A percentile compares a stretch with the other conserved stretches of the same genome.
phyloP scores from a whole-genome alignment of 495 filamentous ascomycete genomes.

The Penicillium egyptiacum region DNA sequence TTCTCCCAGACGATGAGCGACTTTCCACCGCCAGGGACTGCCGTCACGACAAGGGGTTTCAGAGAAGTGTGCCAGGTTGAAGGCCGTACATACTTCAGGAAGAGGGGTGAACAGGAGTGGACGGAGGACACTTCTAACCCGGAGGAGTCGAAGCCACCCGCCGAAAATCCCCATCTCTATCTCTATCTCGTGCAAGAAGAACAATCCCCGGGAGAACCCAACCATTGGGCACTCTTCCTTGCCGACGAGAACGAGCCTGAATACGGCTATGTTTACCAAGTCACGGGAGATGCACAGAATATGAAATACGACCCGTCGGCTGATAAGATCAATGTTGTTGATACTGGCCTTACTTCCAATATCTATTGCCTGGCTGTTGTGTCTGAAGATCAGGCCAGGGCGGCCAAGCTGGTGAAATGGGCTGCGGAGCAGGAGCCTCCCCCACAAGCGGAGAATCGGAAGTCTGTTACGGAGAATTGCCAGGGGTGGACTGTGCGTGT shows the following conservation, averaged over 20 bases:
- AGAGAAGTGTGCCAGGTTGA: slow-evolving; percentile 25
- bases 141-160: not conserved
- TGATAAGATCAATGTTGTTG: slow-evolving; percentile 3
- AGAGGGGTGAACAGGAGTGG: slow-evolving; percentile 15
- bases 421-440: slow-evolving; percentile 20
- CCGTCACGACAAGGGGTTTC: slow-evolving; percentile 14
- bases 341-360: slow-evolving; percentile 1
- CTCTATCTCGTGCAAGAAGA: slow-evolving; percentile 23
- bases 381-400: slow-evolving; percentile 12
- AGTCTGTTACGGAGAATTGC: slow-evolving; percentile 26
- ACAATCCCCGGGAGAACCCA: slow-evolving; percentile 20
- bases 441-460: slow-evolving; percentile 17
- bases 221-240: slow-evolving; percentile 28
- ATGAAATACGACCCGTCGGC: slow-evolving; percentile 27
- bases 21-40: slow-evolving; percentile 8
- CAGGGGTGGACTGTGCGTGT: slow-evolving; percentile 26
- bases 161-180: slow-evolving; percentile 10
- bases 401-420: slow-evolving; percentile 9
- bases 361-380: slow-evolving; percentile 17
- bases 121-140: slow-evolving; percentile 2
- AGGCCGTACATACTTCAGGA: slow-evolving; percentile 14
- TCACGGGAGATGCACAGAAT: slow-evolving; percentile 24
- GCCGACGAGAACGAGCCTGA: slow-evolving; percentile 22
- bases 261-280: slow-evolving; percentile 16
- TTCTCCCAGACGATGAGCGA: slow-evolving; percentile 6